These are phyloP conservation scores for Starmera stellimalicola DNA, from an alignment of 1,139 yeast species.

Conservation along the genomic window DNA sequence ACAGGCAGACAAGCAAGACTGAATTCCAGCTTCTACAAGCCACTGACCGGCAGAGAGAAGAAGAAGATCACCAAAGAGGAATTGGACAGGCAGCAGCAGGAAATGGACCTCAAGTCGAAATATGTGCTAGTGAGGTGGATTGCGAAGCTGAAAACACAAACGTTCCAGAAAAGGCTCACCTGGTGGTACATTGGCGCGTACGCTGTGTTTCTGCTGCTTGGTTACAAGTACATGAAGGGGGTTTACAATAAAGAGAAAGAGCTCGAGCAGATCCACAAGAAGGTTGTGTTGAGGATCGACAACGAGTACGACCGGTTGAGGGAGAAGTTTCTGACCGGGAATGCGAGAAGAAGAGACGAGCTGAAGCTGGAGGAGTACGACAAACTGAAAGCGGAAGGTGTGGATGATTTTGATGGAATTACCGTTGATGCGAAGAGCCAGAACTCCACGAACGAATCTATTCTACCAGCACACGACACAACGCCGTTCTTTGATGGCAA, in stretches of 20 bases:
- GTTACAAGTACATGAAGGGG: constrained; percentile 60
- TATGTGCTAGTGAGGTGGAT: constrained; percentile 33
- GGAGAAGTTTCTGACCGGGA: constrained; percentile 38
- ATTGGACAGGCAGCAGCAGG: constrained; percentile 22
- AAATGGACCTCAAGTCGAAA: constrained; percentile 23
- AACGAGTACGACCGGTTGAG: constrained; percentile 58
- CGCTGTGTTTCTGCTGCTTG: constrained; percentile 44
- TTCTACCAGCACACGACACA: constrained; percentile 70
- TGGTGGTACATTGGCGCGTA: constrained; percentile 53
- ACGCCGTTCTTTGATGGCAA: constrained; percentile 71
- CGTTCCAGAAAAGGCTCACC: constrained; percentile 36
- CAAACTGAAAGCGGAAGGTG: constrained; percentile 39
- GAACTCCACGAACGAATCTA: constrained; percentile 32
- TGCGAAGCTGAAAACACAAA: constrained; percentile 33
- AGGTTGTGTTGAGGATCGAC: constrained; percentile 26
- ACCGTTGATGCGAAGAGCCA: constrained; percentile 46
- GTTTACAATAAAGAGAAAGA: constrained; percentile 59
- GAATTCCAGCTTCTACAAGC: constrained; percentile 11
- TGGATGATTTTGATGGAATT: constrained; percentile 25
- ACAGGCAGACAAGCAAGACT: no score
- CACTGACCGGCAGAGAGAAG: constrained; percentile 16
- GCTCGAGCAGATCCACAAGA: constrained; percentile 32
- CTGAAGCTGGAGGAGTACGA: constrained; percentile 44
- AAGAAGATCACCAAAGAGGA: constrained; percentile 22
- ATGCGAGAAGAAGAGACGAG: constrained; percentile 46